These are phyloP conservation scores for Heterobasidion parviporum DNA, from an alignment of 1,284 basidiomycete genomes.

Conservation along the genomic window DNA sequence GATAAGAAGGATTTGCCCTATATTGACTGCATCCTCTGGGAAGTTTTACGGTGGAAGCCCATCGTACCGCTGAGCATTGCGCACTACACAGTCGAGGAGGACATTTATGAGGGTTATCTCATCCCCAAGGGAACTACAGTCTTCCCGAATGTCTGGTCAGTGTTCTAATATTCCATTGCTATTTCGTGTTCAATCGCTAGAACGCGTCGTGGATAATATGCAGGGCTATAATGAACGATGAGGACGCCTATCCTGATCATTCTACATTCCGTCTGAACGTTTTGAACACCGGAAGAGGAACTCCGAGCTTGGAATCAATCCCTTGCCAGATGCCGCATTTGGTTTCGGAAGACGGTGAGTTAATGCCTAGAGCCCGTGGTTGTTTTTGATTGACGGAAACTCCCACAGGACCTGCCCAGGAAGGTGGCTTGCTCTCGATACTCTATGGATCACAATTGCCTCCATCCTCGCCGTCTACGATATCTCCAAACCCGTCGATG, in stretches of 20 bases:
- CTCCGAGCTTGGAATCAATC: background rate
- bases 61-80: background rate
- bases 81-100: background rate
- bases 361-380: slow-evolving; percentile 14
- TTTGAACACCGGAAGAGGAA: background rate
- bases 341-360: background rate
- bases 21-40: background rate
- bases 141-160: background rate
- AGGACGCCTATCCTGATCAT: background rate
- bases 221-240: background rate
- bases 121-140: background rate
- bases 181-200: background rate
- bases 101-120: slow-evolving; percentile 7
- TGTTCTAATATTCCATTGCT: background rate
- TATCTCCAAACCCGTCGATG: background rate
- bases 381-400: background rate
- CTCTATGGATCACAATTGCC: background rate
- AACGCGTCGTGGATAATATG: background rate
- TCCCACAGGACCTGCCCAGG: background rate
- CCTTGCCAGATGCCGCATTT: background rate
- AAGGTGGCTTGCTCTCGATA: background rate
- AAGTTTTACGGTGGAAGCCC: background rate
- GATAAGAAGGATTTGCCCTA: slow-evolving; percentile 3
- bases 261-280: background rate
- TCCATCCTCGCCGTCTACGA: background rate